Conservation (phyloP, 331 rosid species). For the Acacia concinna region DNA sequence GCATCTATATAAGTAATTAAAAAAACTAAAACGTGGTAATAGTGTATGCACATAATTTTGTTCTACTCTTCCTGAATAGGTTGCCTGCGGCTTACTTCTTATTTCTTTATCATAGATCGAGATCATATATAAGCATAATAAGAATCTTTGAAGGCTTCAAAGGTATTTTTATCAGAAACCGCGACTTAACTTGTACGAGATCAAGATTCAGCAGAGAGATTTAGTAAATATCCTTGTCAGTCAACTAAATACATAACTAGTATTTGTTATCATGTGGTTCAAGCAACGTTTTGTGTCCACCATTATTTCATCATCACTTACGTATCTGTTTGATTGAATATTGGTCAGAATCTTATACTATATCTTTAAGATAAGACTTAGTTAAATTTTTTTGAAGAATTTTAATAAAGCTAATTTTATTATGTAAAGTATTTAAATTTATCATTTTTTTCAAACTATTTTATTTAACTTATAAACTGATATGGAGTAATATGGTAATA, state of each 20-base stretch:
- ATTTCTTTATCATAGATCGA: neutral
- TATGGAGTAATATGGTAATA: too few species aligned
- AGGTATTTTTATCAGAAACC: neutral
- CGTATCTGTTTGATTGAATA: neutral
- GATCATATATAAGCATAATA: neutral
- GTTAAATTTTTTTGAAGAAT: too few species aligned
- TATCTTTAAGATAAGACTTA: too few species aligned
- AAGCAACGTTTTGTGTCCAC: neutral
- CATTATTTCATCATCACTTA: conserved; percentile 4
- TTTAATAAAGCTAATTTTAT: too few species aligned
- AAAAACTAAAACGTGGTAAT: conserved; percentile 31
- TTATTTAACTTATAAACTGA: too few species aligned
- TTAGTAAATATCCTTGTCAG: conserved; percentile 4
- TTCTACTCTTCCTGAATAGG: neutral
- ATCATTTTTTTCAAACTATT: too few species aligned
- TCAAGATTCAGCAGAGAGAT: neutral
- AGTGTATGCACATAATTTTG: conserved; percentile 8
- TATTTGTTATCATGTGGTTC: neutral
- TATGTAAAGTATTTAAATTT: too few species aligned
- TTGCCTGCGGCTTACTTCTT: neutral
- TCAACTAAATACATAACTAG: neutral
- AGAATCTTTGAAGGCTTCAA: conserved; percentile 14
- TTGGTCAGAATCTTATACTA: neutral
- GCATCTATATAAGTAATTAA: neutral
- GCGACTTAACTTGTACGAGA: neutral